Conservation (phyloP, 306 rosid species). For the cucumber (Cucumis sativus) region DNA sequence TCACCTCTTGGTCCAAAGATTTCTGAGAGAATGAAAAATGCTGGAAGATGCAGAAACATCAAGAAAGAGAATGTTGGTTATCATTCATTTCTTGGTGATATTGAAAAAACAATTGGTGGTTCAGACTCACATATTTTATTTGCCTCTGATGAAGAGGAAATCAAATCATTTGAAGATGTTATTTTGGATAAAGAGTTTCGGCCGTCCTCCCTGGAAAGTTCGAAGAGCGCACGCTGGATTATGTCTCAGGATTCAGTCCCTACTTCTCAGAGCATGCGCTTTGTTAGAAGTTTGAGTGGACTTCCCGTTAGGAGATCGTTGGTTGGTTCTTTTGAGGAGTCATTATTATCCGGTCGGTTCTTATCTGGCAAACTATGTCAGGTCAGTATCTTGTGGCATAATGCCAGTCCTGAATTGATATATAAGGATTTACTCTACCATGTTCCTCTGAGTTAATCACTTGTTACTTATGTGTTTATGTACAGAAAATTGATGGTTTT, state of each 20-base stretch:
- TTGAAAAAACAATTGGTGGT: conserved; percentile 24
- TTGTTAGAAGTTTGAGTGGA: conserved; percentile 75
- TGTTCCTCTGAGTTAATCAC: not conserved
- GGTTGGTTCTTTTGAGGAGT: conserved; percentile 98
- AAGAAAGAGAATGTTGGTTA: conserved; percentile 27
- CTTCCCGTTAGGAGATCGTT: conserved; percentile 74
- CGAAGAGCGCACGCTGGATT: conserved; percentile 25
- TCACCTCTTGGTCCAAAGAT: conserved; percentile 90
- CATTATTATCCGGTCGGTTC: conserved; percentile 89
- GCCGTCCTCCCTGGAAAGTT: conserved; percentile 56
- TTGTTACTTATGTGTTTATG: conserved; percentile 8
- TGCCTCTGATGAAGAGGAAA: conserved; percentile 31
- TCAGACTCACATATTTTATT: conserved; percentile 25
- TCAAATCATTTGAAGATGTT: conserved; percentile 44
- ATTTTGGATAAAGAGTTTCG: conserved; percentile 37
- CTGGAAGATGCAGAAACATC: conserved; percentile 24
- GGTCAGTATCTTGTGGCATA: conserved; percentile 33
- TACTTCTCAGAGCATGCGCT: conserved; percentile 32
- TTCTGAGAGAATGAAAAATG: conserved; percentile 49
- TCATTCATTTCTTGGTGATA: conserved; percentile 21
- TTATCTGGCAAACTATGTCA: conserved; percentile 49
- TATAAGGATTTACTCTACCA: not conserved
- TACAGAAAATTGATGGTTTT: conserved; percentile 82
- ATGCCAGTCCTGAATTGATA: not conserved
- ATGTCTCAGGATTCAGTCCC: conserved; percentile 37